Percentiles rank a stretch among this genome's conserved stretches.
Conservation (phyloP, 768 basidiomycete genomes). For the Daedalea quercina region DNA sequence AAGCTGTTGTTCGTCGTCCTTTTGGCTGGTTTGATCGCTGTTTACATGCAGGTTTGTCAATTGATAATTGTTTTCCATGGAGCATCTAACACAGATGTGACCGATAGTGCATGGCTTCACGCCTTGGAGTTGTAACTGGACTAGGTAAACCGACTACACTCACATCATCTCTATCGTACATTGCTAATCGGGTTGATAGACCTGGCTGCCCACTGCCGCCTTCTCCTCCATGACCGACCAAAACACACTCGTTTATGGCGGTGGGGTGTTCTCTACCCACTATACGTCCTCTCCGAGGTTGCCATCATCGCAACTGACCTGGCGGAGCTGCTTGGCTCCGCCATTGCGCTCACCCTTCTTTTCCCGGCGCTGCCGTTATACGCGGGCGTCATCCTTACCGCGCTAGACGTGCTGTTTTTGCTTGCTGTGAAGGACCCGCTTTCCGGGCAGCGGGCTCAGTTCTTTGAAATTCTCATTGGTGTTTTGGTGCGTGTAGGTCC, state of each 20-base stretch:
- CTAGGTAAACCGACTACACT: too few species aligned
- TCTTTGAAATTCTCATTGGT: conserved; percentile 63
- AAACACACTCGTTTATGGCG: conserved; percentile 30
- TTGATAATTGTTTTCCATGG: too few species aligned
- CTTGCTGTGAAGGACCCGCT: conserved; percentile 66
- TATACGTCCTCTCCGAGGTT: conserved; percentile 37
- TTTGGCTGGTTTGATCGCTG: conserved; percentile 74
- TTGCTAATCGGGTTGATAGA: too few species aligned
- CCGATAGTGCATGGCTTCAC: conserved; percentile 48
- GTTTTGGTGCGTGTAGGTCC: conserved; percentile 44
- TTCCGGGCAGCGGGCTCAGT: conserved; percentile 45
- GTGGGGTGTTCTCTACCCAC: conserved; percentile 34
- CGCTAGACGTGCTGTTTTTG: conserved; percentile 44
- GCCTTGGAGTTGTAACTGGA: conserved; percentile 78
- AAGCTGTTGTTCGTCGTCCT: conserved; percentile 79
- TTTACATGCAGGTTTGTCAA: conserved; percentile 54
- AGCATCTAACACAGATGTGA: too few species aligned
- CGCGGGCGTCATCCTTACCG: conserved; percentile 42
- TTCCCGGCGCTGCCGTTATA: conserved; percentile 44
- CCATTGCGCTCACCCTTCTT: conserved; percentile 49
- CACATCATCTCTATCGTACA: too few species aligned
- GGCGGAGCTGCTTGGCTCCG: conserved; percentile 53
- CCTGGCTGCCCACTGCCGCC: conserved; percentile 39
- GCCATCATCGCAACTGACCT: conserved; percentile 51
- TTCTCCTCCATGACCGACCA: conserved; percentile 36